Evolutionary conservation across 1,139 yeast species (phyloP).

Genomic region (Lodderomyces metapsilosis): DNA sequence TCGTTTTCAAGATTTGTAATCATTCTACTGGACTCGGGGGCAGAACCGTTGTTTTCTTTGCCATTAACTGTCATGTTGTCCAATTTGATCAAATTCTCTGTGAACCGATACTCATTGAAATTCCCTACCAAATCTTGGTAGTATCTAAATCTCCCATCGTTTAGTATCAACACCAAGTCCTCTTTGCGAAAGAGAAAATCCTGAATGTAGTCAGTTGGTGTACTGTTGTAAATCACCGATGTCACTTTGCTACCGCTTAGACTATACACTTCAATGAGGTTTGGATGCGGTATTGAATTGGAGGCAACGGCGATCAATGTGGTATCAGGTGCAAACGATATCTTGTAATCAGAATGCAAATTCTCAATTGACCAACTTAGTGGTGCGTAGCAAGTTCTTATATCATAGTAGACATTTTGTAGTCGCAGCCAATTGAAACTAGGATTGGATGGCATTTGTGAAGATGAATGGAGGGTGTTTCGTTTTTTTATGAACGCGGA

Average conservation of each 20-base stretch:
- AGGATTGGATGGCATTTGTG: conserved; percentile 35
- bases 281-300: conserved; percentile 30
- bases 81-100: conserved; percentile 19
- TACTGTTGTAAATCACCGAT: conserved; percentile 51
- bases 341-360: conserved; percentile 27
- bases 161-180: conserved; percentile 59
- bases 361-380: conserved; percentile 37
- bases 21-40: conserved; percentile 6
- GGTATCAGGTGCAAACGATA: conserved; percentile 28
- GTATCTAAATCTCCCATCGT: conserved; percentile 54
- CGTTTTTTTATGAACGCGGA: not conserved
- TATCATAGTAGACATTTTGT: conserved; percentile 59
- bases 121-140: conserved; percentile 72
- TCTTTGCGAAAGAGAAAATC: conserved; percentile 60
- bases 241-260: conserved; percentile 52
- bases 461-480: not conserved
- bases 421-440: conserved; percentile 62
- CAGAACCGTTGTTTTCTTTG: conserved; percentile 3
- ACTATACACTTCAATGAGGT: conserved; percentile 48
- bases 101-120: conserved; percentile 44
- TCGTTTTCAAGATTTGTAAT: conserved; percentile 38
- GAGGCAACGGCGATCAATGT: conserved; percentile 40
- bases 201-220: conserved; percentile 53
- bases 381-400: conserved; percentile 42
- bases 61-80: conserved; percentile 31